phyloP scores from a whole-genome alignment of 306 rosid genomes.

The Castanospermum australe region DNA sequence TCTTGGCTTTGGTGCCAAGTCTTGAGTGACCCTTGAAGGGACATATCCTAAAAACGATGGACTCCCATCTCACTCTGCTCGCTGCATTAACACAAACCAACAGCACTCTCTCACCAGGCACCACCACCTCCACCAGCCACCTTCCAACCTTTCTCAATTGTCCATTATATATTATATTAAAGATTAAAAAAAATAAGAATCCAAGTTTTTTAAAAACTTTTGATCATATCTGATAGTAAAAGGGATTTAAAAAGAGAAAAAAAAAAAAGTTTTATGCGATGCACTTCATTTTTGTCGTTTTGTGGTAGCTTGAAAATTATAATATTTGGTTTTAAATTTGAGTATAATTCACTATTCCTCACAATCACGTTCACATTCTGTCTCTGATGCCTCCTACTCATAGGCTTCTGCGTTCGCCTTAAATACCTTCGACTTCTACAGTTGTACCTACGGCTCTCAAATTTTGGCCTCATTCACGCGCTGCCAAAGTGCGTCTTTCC shows the following conservation, averaged over 20 bases:
- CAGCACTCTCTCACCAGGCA: slow-evolving; percentile 34
- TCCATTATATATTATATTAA: background rate
- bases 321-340: background rate
- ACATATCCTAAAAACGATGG: slow-evolving; percentile 7
- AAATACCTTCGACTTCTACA: background rate
- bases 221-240: background rate
- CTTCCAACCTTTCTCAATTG: slow-evolving; percentile 30
- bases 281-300: slow-evolving; percentile 22
- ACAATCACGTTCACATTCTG: background rate
- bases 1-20: slow-evolving; percentile 34
- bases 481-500: background rate
- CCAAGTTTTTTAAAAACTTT: background rate
- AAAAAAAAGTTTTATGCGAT: background rate
- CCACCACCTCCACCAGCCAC: background rate
- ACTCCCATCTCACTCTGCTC: background rate
- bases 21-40: background rate
- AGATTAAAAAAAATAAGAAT: background rate
- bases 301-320: background rate
- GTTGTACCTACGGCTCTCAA: background rate
- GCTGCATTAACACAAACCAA: slow-evolving; percentile 35
- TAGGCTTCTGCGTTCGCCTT: slow-evolving; percentile 17
- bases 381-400: background rate
- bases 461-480: background rate
- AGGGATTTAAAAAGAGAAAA: background rate
- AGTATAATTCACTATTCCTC: background rate